Evolutionary conservation across 2,329 filamentous ascomycete species (phyloP).

Genomic region (Chaetothyriales sp.): DNA sequence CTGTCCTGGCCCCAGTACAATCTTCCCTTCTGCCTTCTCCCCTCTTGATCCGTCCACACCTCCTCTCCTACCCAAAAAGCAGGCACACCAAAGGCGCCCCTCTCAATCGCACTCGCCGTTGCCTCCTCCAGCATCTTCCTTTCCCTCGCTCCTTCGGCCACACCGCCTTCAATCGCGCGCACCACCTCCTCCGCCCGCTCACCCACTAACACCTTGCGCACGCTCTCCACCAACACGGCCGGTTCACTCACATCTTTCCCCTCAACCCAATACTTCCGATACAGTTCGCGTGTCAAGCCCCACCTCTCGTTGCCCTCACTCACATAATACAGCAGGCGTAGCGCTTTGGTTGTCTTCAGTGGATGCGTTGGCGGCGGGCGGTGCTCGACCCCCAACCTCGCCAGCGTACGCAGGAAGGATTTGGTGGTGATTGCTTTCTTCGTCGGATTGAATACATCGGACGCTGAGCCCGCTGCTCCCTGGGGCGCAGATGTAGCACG

Average conservation of each 20-base stretch:
- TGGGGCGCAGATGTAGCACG: constrained; percentile 10
- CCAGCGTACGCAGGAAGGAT: constrained; percentile 3
- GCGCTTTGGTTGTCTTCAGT: constrained; percentile 4
- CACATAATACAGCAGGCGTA: constrained; percentile 8
- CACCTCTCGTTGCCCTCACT: constrained; percentile 1
- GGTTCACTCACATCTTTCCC: constrained; percentile 6
- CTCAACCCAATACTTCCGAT: constrained; percentile 10
- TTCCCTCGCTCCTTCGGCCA: constrained; percentile 2
- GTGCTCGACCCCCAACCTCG: constrained; percentile 2
- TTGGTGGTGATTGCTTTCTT: constrained; percentile 3
- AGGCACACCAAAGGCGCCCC: constrained; percentile 8
- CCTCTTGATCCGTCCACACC: not conserved
- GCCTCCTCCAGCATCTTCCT: constrained; percentile 4
- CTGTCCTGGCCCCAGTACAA: constrained; percentile 12
- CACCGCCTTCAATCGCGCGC: constrained; percentile 1
- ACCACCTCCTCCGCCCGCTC: constrained; percentile 1
- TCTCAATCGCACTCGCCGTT: constrained; percentile 3
- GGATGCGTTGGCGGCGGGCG: constrained; percentile 6
- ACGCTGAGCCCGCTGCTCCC: constrained; percentile 7
- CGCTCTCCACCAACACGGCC: constrained; percentile 1
- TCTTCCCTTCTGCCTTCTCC: not conserved
- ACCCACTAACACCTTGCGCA: constrained; percentile 1
- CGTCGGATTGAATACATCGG: constrained; percentile 10
- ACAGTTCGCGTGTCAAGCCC: constrained; percentile 4
- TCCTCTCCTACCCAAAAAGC: constrained; percentile 6